Base-by-base conservation (phyloP, 2,329 filamentous ascomycete species). In the Phialemoniopsis sp. region DNA sequence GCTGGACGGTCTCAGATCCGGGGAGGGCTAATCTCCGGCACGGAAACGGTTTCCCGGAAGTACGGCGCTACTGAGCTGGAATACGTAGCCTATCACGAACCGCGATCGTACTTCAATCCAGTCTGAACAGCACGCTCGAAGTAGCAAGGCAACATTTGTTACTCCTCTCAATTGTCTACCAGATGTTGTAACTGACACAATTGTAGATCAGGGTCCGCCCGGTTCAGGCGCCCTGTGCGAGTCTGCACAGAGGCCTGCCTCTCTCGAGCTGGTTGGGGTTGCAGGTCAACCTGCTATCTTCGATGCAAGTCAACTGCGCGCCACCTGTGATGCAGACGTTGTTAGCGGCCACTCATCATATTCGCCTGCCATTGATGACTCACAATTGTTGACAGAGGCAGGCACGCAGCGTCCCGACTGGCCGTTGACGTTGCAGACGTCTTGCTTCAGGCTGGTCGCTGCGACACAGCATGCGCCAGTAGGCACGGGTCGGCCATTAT, bases 401-500 rank as follows among this genome's bases (percentile, higher is more conserved):
- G 60, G 59, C 3, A 64, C 57, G 43, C 60, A 63, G 29, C 54
- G 54, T 15, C 60, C 60, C 8, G 42, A 31, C 44, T 55, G 44
- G 40, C 60, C 59, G 44, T 58, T 58, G 39, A 54, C 49, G 16
- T 34, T 50, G 55, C 60, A 64, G 37, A 57, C 44, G 44, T 64
- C 60, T 46, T 64, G 56, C 57, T 64, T 64, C 32, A 62, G 44
- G 42, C 43, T 57, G 5, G 52, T 58, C 44, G 55, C 55, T 43
- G 56, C 51, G 13, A 61, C 52, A 46, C 60, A 64, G 55, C 60
- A 64, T 28, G 46, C 45, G 29, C 60, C 60, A 21, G 33, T 50
- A 21, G 60, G 56, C 12, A 60, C 55, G 13, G 60, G 60, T 13
- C 60, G 54, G 50, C 55, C 52, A 32, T 38, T 50, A 51, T 64